A percentile compares a stretch with the other conserved stretches of the same genome.
Conservation (phyloP, 2,329 filamentous ascomycete genomes). For the Xylariaceae sp. region DNA sequence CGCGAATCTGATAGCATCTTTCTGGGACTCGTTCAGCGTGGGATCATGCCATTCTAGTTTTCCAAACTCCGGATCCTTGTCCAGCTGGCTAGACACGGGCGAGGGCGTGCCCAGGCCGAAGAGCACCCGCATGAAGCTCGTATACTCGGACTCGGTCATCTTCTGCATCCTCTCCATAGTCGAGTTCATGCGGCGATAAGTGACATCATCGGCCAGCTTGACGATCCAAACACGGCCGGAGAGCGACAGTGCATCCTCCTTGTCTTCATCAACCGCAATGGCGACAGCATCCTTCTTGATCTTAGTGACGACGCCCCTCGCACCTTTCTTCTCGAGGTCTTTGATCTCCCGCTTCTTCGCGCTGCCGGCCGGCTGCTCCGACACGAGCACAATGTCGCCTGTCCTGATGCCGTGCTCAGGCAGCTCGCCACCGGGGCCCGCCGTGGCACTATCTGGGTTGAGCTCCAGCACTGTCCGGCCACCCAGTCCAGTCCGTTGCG, state of each 20-base stretch:
- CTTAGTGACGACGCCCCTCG: conserved; percentile 64
- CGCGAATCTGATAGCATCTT: conserved; percentile 72
- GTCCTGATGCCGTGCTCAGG: conserved; percentile 70
- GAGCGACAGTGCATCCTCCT: conserved; percentile 40
- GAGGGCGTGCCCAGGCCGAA: conserved; percentile 55
- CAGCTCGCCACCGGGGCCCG: conserved; percentile 42
- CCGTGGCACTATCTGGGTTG: conserved; percentile 63
- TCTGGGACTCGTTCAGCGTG: conserved; percentile 60
- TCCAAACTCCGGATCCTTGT: conserved; percentile 36
- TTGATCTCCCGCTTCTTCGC: conserved; percentile 68
- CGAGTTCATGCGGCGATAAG: conserved; percentile 58
- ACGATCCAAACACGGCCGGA: conserved; percentile 55
- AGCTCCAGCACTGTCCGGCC: conserved; percentile 89
- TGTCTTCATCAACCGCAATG: conserved; percentile 65
- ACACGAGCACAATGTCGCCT: conserved; percentile 72
- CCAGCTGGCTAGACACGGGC: conserved; percentile 39
- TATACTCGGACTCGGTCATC: conserved; percentile 54
- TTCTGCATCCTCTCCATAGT: conserved; percentile 55
- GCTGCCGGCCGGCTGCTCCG: conserved; percentile 67
- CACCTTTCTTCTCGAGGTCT: conserved; percentile 63
- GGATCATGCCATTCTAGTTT: conserved; percentile 56
- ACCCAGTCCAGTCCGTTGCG: conserved; percentile 81
- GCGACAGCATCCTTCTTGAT: conserved; percentile 53
- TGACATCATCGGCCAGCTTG: conserved; percentile 64
- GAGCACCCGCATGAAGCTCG: conserved; percentile 54